A percentile compares a stretch with the other conserved stretches of the same genome.
Conservation (phyloP, 441 rosid species). For the Gossypium schwendimanii region DNA sequence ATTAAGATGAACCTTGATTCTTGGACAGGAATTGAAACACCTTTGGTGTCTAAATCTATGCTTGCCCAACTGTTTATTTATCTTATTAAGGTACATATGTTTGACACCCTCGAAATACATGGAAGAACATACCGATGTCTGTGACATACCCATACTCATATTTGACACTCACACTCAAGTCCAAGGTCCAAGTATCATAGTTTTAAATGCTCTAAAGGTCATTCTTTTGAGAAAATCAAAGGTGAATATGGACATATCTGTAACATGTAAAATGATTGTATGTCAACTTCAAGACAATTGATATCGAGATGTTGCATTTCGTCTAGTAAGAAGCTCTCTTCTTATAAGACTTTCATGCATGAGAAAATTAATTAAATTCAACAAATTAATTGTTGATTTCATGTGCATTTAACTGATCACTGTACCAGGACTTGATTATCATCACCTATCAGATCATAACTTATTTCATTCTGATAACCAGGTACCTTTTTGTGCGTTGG, state of each 20-base stretch:
- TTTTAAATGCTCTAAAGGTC: neutral
- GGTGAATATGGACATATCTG: neutral
- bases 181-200: neutral
- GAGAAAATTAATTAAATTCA: neutral
- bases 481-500: slow-evolving; percentile 93
- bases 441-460: neutral
- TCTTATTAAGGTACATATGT: neutral
- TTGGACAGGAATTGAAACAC: neutral
- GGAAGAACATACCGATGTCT: neutral
- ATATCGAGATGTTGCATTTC: neutral
- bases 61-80: neutral
- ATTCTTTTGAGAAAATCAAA: neutral
- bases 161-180: neutral
- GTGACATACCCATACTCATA: neutral
- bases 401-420: neutral
- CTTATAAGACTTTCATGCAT: neutral
- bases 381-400: neutral
- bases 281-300: neutral
- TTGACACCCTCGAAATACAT: neutral
- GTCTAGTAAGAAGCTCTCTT: neutral
- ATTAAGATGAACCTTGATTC: neutral
- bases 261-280: neutral
- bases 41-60: neutral
- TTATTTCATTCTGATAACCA: slow-evolving; percentile 12
- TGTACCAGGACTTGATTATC: neutral